Conservation (phyloP, 768 basidiomycete species). For the Lyophyllum shimeji region DNA sequence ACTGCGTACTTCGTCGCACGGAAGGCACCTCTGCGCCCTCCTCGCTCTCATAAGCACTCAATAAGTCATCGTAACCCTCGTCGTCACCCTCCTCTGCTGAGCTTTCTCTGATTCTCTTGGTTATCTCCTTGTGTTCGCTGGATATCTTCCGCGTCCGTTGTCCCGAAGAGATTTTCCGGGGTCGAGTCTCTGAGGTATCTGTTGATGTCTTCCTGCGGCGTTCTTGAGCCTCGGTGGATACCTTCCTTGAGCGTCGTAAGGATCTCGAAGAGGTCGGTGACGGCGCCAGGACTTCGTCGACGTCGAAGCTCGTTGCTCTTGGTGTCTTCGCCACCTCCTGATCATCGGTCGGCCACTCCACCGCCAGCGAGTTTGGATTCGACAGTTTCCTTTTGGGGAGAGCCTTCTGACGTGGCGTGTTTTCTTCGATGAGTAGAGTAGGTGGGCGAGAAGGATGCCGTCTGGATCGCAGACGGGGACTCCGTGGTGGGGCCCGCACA, state of each 20-base stretch:
- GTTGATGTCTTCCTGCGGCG: constrained; percentile 29
- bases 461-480: constrained; percentile 52
- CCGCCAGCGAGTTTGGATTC: constrained; percentile 47
- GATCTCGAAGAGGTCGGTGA: constrained; percentile 27
- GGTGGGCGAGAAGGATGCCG: constrained; percentile 45
- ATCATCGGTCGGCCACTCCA: constrained; percentile 54
- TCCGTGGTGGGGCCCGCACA: constrained; percentile 32
- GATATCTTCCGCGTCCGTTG: constrained; percentile 48
- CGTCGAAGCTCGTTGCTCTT: constrained; percentile 48
- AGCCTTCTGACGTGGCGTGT: constrained; percentile 14
- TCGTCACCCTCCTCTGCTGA: constrained; percentile 79
- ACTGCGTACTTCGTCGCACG: not conserved
- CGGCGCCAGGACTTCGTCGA: constrained; percentile 27
- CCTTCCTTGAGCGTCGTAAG: constrained; percentile 37
- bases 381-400: constrained; percentile 34
- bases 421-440: constrained; percentile 46
- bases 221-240: constrained; percentile 35
- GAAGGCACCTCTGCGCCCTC: constrained; percentile 35
- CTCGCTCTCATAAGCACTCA: constrained; percentile 83
- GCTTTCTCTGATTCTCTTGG: constrained; percentile 50
- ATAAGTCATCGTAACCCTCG: constrained; percentile 70
- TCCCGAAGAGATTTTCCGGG: constrained; percentile 45
- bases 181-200: constrained; percentile 33
- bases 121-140: constrained; percentile 36
- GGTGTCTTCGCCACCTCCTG: constrained; percentile 57